Base-by-base conservation (phyloP, 1,139 yeast genomes). In the Suhomyces guaymorum region DNA sequence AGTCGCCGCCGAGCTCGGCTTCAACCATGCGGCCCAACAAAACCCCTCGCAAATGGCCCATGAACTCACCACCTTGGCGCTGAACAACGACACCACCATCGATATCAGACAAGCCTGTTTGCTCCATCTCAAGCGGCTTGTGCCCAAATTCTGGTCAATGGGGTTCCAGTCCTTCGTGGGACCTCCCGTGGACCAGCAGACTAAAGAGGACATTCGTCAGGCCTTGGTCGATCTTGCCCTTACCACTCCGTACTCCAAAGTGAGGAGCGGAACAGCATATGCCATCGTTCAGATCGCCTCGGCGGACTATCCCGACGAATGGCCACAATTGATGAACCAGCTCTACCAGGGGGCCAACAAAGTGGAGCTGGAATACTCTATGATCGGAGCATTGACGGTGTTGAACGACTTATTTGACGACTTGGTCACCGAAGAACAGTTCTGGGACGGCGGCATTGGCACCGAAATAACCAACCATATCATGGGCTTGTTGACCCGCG, bases 221-320 rank as follows among this genome's bases (percentile, higher is more conserved):
- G 57, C 63, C 2, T 63, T 89, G 35, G 47, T 90, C 33, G 47
- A 57, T 7, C 55, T 86, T 25, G 71, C 83, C n/a, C 62, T 76
- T 1, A 55, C 71, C 7, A 69, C 75, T 11, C 54, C 67, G 0
- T 73, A 75, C 41, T 67, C 83, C n/a, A 84, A 83, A 49, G 63
- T 89, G 12, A 67, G 89, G 41, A 73, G 73, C 24, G 75, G 86
- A 32, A 77, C 85, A 2, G 80, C 92, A 1, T 81, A 87, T 46
- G 82, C 87, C 10, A 75, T 88, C 16, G 85, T 86, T 2, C 95
- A 85, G 49, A 85, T 92, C 15, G 90, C 96, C 1, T 84, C 87
- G 1, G 85, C 82, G 1, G 98, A 92, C 52, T 90, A 78, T 53
- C 98, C 98, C 0, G 97, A 92, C 51, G 95, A 88, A 53, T 92